Evolutionary conservation across 192 early-diverging fungal species (phyloP), one percentile per base, ranked within the genome.

Genomic region (Endogone sp.): DNA sequence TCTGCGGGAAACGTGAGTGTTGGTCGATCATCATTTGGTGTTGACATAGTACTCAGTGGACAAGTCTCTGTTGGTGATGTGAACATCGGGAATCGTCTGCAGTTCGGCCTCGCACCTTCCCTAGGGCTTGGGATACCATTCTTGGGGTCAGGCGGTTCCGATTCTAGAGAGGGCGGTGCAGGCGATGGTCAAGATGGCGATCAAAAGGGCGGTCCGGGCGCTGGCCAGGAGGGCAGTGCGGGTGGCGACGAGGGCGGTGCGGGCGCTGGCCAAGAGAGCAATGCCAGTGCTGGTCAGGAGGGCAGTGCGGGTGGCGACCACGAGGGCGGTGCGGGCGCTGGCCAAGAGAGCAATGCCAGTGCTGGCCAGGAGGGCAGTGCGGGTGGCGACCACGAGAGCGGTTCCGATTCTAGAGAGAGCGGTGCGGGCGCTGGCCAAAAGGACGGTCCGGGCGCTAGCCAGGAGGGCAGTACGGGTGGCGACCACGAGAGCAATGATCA

Each of bases 31-130:
- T 70, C 69, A 70, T 25, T 54, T 16, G 69, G 69, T 26, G 3
- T 64, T 70, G 44, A 56, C 44, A 6, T 70, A 6, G 62, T 58
- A 54, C 3, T 29, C n/a, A 64, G 69, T 64, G 69, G 69, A 10
- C 62, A 70, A 56, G 2, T 25, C 10, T 64, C 62, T 9, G 60
- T 56, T 63, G 6, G 22, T 11, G 62, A 70, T 56, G 25, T 70
- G 23, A 28, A 56, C 58, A 24, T 64, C 3, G 69, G 69, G 2
- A 70, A 58, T 4, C 62, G 62, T 64, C 59, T 70, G 22, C 62
- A 70, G 16, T 44, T 70, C 31, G 24, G 25, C 62, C 13, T 70
- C 16, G 69, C 60, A 29, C 66, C 56, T 3, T 57, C 56, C 8
- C 44, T 70, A 13, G 69, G 27, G 8, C 24, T 70, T 21, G 49